phyloP scores from a whole-genome alignment of 257 asterid species.

The Thymus mandschuricus region DNA sequence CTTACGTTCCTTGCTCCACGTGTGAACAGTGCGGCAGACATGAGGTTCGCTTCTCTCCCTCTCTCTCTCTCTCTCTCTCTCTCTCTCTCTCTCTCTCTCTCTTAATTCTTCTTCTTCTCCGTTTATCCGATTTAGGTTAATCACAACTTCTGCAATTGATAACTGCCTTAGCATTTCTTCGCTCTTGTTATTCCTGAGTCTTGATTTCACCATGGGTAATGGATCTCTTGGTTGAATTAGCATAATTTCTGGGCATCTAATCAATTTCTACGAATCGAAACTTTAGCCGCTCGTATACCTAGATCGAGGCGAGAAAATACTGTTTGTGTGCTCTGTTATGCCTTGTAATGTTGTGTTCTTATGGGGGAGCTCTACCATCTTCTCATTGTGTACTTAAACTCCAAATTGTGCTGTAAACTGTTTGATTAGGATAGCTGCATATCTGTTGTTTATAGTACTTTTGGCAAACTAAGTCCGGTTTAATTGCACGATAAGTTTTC shows the following conservation, averaged over 20 bases:
- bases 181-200: not conserved
- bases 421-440: slow-evolving; percentile 1
- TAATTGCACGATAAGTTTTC: not conserved
- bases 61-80: not conserved
- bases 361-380: slow-evolving; percentile 2
- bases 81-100: slow-evolving; percentile 10
- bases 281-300: slow-evolving; percentile 1
- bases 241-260: slow-evolving; percentile 5
- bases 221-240: slow-evolving; percentile 2
- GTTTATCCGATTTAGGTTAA: slow-evolving; percentile 8
- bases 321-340: not conserved
- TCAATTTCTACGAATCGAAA: slow-evolving; percentile 14
- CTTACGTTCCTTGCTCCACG: slow-evolving; percentile 90
- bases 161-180: slow-evolving; percentile 3
- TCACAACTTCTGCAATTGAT: slow-evolving; percentile 6
- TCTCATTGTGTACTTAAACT: not conserved
- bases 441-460: slow-evolving; percentile 7
- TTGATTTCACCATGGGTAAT: not conserved
- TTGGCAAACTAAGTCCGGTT: slow-evolving; percentile 17
- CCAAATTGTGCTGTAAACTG: slow-evolving; percentile 3
- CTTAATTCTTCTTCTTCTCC: slow-evolving; percentile 22
- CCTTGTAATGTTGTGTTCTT: not conserved
- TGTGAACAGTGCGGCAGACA: slow-evolving; percentile 93
- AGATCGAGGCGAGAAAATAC: not conserved
- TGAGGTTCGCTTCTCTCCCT: slow-evolving; percentile 55